Percentiles rank a stretch among this genome's conserved stretches.
Conservation (phyloP, 306 rosid species). For the Prunus padus region DNA sequence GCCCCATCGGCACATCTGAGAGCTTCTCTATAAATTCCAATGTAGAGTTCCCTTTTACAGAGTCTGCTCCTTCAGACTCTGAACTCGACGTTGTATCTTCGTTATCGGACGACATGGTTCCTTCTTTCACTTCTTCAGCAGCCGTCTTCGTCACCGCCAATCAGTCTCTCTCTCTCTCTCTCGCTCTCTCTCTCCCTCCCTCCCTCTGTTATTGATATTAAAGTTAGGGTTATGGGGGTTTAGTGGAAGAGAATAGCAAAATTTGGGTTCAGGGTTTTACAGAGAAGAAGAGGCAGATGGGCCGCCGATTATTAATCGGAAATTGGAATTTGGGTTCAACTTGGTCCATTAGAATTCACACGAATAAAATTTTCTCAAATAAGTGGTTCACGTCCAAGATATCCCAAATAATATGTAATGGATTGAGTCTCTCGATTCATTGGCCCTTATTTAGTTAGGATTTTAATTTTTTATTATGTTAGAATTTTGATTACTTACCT, state of each 20-base stretch:
- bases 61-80: conserved; percentile 18
- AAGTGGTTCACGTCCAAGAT: too few species aligned
- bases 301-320: background rate
- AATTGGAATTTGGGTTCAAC: too few species aligned
- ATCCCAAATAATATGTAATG: too few species aligned
- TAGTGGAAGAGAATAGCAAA: background rate
- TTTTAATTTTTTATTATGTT: too few species aligned
- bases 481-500: too few species aligned
- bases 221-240: conserved; percentile 8
- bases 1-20: conserved; percentile 44
- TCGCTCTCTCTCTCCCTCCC: too few species aligned
- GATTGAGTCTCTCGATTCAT: too few species aligned
- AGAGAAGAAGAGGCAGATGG: background rate
- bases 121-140: background rate
- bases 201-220: background rate
- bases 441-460: too few species aligned
- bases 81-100: conserved; percentile 21
- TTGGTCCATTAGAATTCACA: background rate
- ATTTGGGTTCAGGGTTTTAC: conserved; percentile 11
- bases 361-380: too few species aligned
- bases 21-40: conserved; percentile 33
- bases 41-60: conserved; percentile 9
- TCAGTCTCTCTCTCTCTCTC: background rate
- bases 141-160: background rate
- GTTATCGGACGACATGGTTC: conserved; percentile 15